A percentile compares a stretch with the other conserved stretches of the same genome.
These are phyloP conservation scores for Spathaspora gorwiae DNA, from an alignment of 805 yeast species.

Conservation along the genomic window DNA sequence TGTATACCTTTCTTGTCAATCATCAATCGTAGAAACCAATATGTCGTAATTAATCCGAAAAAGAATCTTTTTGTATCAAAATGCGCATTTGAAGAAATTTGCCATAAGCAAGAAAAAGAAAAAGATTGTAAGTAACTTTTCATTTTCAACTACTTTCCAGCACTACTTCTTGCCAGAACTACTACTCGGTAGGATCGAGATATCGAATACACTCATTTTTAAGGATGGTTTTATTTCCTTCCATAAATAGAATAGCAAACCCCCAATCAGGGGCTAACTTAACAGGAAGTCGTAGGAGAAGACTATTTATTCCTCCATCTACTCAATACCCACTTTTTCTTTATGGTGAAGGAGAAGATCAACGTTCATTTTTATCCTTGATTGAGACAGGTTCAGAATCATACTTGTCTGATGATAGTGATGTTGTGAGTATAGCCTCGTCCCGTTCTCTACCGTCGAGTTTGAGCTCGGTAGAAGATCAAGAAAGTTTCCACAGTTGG, in stretches of 20 bases:
- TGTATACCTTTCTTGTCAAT: too few species aligned
- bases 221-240: constrained; percentile 36
- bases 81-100: too few species aligned
- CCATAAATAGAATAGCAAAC: constrained; percentile 38
- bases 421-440: constrained; percentile 37
- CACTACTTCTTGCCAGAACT: not conserved
- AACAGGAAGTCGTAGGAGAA: constrained; percentile 34
- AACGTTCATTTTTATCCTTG: constrained; percentile 38
- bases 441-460: constrained; percentile 41
- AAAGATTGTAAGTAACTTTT: too few species aligned
- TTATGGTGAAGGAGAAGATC: constrained; percentile 43
- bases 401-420: constrained; percentile 28
- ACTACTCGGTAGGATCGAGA: too few species aligned
- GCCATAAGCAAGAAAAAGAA: too few species aligned
- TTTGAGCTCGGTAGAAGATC: constrained; percentile 33
- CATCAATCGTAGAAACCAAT: too few species aligned
- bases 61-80: too few species aligned
- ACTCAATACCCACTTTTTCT: constrained; percentile 39
- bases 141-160: too few species aligned
- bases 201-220: not conserved
- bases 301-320: constrained; percentile 41
- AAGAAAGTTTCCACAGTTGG: constrained; percentile 41
- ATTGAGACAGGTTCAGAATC: constrained; percentile 31
- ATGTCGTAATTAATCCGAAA: too few species aligned
- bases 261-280: constrained; percentile 29